These are phyloP conservation scores for Salvia splendens DNA, from an alignment of 257 asterid genomes.

Conservation along the genomic window DNA sequence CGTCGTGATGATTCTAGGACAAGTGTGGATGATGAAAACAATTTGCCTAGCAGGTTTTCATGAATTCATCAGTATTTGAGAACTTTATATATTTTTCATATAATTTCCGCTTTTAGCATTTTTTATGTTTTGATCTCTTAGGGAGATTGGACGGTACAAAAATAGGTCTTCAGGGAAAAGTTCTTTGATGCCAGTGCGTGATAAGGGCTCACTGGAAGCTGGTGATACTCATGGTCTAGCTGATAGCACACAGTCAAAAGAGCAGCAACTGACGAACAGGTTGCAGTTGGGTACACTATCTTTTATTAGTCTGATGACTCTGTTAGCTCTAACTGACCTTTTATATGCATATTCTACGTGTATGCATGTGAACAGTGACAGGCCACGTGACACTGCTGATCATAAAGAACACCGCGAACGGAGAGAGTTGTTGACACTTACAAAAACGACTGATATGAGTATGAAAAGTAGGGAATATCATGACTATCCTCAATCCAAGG, in stretches of 20 bases:
- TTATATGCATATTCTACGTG: slow-evolving; percentile 25
- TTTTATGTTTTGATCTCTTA: slow-evolving; percentile 31
- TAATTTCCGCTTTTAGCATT: slow-evolving; percentile 25
- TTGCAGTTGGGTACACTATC: slow-evolving; percentile 29
- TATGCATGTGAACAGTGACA: slow-evolving; percentile 46
- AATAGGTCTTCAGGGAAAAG: slow-evolving; percentile 41
- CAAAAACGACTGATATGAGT: slow-evolving; percentile 34
- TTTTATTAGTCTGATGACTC: slow-evolving; percentile 27
- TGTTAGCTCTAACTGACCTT: slow-evolving; percentile 17
- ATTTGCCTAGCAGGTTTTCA: slow-evolving; percentile 44
- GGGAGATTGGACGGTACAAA: slow-evolving; percentile 47
- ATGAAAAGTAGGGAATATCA: slow-evolving; percentile 47
- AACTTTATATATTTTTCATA: slow-evolving; percentile 19
- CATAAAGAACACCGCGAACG: slow-evolving; percentile 42
- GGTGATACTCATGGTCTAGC: slow-evolving; percentile 38
- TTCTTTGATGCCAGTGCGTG: slow-evolving; percentile 38
- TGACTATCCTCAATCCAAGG: slow-evolving; percentile 41
- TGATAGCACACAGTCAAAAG: slow-evolving; percentile 43
- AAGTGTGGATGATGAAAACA: slow-evolving; percentile 43
- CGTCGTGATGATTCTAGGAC: slow-evolving; percentile 47
- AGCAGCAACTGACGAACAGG: slow-evolving; percentile 50
- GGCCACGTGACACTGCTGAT: slow-evolving; percentile 41
- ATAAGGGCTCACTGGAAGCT: slow-evolving; percentile 36
- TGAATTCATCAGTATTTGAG: slow-evolving; percentile 16
- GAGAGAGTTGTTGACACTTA: slow-evolving; percentile 38